Conservation (phyloP, 257 asterid genomes). For the Scutellaria barbata region DNA sequence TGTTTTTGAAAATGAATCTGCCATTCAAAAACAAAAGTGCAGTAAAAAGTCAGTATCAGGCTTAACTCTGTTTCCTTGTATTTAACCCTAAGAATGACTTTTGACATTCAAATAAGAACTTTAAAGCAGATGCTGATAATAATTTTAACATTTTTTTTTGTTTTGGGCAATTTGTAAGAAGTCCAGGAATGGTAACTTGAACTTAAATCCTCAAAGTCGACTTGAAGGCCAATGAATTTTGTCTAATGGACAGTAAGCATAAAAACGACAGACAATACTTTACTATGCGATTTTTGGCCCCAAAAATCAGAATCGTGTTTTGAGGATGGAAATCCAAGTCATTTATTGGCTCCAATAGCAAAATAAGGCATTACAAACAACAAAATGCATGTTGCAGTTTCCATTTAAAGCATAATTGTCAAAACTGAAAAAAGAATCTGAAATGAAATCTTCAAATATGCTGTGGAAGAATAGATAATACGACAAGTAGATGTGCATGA, state of each 20-base stretch:
- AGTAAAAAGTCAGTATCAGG: background rate
- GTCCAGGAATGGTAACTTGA: slow-evolving; percentile 26
- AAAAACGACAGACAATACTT: slow-evolving; percentile 56
- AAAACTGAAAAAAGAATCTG: slow-evolving; percentile 1
- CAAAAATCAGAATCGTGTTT: slow-evolving; percentile 72
- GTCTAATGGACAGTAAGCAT: slow-evolving; percentile 19
- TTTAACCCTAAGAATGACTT: background rate
- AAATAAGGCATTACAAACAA: slow-evolving; percentile 39
- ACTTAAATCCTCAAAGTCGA: slow-evolving; percentile 13
- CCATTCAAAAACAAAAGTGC: slow-evolving; percentile 21
- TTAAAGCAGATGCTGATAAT: slow-evolving; percentile 11
- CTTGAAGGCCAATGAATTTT: slow-evolving; percentile 28
- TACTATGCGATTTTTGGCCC: slow-evolving; percentile 84
- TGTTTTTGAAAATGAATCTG: slow-evolving; percentile 82
- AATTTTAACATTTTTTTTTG: background rate
- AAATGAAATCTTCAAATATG: slow-evolving; percentile 21
- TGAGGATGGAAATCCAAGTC: slow-evolving; percentile 95
- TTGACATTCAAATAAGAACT: slow-evolving; percentile 2
- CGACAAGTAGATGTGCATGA: slow-evolving; percentile 12
- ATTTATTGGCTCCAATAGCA: slow-evolving; percentile 74
- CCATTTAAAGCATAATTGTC: slow-evolving; percentile 25
- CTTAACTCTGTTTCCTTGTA: no score
- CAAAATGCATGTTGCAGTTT: slow-evolving; percentile 15
- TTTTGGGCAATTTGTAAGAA: slow-evolving; percentile 12
- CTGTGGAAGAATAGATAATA: slow-evolving; percentile 15